Percentiles rank a stretch among this genome's conserved stretches.
phyloP scores from a whole-genome alignment of 768 basidiomycete genomes.

The Leucocoprinus leucothites region DNA sequence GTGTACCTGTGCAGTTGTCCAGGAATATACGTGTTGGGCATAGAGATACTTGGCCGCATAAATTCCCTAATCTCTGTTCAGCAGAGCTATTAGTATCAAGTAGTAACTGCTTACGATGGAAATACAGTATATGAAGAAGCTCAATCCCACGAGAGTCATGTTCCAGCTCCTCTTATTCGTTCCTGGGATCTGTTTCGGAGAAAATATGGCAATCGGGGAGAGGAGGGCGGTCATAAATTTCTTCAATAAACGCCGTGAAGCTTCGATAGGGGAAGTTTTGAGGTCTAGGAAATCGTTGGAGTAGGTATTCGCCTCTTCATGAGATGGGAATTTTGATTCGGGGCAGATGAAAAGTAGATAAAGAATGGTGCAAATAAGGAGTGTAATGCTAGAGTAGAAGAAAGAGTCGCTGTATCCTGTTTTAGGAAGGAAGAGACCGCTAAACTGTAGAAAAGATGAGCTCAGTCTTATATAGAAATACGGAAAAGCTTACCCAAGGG shows the following conservation, averaged over 20 bases:
- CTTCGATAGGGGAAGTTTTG: constrained; percentile 29
- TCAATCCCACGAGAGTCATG: constrained; percentile 63
- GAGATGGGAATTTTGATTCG: constrained; percentile 42
- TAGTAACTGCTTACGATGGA: constrained; percentile 49
- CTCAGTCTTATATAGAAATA: not conserved
- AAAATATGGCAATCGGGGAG: constrained; percentile 66
- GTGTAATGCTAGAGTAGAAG: constrained; percentile 42
- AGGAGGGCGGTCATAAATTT: constrained; percentile 45
- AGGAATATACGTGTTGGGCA: constrained; percentile 66
- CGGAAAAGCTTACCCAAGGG: constrained; percentile 54
- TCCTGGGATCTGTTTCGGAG: constrained; percentile 48
- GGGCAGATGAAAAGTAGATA: constrained; percentile 48
- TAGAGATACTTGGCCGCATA: constrained; percentile 79
- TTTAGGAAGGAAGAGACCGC: constrained; percentile 55
- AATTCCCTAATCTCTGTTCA: constrained; percentile 44
- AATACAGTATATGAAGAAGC: constrained; percentile 61
- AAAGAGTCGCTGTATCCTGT: constrained; percentile 46
- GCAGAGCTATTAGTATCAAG: not conserved
- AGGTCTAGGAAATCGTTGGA: constrained; percentile 20
- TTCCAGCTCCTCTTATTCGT: constrained; percentile 62
- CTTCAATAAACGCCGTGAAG: constrained; percentile 21
- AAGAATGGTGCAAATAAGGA: constrained; percentile 32
- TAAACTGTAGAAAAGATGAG: constrained; percentile 27
- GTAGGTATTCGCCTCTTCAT: constrained; percentile 16
- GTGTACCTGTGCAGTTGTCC: constrained; percentile 56